phyloP scores from a whole-genome alignment of 2,329 filamentous ascomycete species.

The Elsinoe fawcettii region DNA sequence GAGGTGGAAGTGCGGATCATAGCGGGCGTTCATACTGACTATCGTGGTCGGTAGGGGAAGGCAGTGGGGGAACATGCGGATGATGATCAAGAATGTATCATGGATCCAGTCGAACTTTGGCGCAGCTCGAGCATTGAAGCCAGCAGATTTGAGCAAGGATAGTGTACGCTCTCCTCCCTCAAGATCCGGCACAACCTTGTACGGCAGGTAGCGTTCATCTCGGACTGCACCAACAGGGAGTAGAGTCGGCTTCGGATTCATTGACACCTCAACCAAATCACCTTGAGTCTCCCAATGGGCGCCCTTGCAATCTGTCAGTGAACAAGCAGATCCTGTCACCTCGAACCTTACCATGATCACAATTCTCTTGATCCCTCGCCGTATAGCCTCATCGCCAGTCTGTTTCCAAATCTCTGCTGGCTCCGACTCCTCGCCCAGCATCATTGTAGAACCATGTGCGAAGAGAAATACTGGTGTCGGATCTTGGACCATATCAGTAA shows the following conservation, averaged over 20 bases:
- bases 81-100: constrained; percentile 61
- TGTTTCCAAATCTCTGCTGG: constrained; percentile 60
- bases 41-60: constrained; percentile 61
- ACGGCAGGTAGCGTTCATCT: constrained; percentile 57
- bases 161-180: constrained; percentile 43
- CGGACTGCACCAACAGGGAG: no score
- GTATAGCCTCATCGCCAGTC: constrained; percentile 55
- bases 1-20: constrained; percentile 50
- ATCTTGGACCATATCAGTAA: no score
- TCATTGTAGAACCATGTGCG: constrained; percentile 65
- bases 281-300: constrained; percentile 61
- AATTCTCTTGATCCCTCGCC: constrained; percentile 52
- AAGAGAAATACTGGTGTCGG: constrained; percentile 56
- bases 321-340: no score
- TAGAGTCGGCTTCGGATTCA: no score
- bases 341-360: no score
- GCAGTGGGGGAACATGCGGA: constrained; percentile 60
- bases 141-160: constrained; percentile 44
- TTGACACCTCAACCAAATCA: no score
- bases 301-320: no score
- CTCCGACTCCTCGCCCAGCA: constrained; percentile 56
- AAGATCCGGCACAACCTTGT: constrained; percentile 55
- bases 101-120: constrained; percentile 60
- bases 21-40: constrained; percentile 47
- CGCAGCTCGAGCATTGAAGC: constrained; percentile 49